Percentiles rank a stretch among this genome's conserved stretches.
Evolutionary conservation across 352 stramenopile genomes (phyloP).

Genomic region (Globisporangium spiculum): DNA sequence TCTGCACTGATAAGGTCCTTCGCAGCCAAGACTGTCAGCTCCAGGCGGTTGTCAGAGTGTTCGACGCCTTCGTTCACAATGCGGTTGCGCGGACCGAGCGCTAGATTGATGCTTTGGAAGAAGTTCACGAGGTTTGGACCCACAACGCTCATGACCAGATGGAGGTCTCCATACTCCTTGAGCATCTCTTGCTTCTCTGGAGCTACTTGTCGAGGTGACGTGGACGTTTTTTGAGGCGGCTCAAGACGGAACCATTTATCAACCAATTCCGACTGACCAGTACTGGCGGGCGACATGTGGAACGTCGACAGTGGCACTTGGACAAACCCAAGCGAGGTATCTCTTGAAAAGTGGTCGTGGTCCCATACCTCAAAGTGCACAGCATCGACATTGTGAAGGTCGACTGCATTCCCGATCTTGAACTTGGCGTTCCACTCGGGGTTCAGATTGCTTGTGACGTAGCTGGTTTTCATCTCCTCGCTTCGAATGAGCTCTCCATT

Average conservation of each 20-base stretch:
- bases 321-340: slow-evolving; percentile 61
- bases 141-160: slow-evolving; percentile 57
- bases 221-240: slow-evolving; percentile 31
- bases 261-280: slow-evolving; percentile 49
- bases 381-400: slow-evolving; percentile 50
- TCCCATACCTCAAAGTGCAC: slow-evolving; percentile 64
- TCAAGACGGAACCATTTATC: slow-evolving; percentile 70
- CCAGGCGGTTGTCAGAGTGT: slow-evolving; percentile 69
- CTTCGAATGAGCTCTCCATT: slow-evolving; percentile 52
- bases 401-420: slow-evolving; percentile 42
- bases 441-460: slow-evolving; percentile 42
- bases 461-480: slow-evolving; percentile 54
- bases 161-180: slow-evolving; percentile 54
- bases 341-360: slow-evolving; percentile 46
- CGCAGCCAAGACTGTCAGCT: slow-evolving; percentile 54
- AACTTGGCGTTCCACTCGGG: slow-evolving; percentile 59
- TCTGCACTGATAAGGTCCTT: slow-evolving; percentile 51
- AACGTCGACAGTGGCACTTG: slow-evolving; percentile 57
- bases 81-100: slow-evolving; percentile 32
- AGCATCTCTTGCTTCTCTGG: slow-evolving; percentile 42
- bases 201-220: slow-evolving; percentile 24
- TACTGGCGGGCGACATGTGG: slow-evolving; percentile 60
- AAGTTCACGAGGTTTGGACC: slow-evolving; percentile 68
- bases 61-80: slow-evolving; percentile 46
- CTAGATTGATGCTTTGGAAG: slow-evolving; percentile 41